Base-by-base conservation (phyloP, 108 stramenopile species). In the Cyclotella atomus region DNA sequence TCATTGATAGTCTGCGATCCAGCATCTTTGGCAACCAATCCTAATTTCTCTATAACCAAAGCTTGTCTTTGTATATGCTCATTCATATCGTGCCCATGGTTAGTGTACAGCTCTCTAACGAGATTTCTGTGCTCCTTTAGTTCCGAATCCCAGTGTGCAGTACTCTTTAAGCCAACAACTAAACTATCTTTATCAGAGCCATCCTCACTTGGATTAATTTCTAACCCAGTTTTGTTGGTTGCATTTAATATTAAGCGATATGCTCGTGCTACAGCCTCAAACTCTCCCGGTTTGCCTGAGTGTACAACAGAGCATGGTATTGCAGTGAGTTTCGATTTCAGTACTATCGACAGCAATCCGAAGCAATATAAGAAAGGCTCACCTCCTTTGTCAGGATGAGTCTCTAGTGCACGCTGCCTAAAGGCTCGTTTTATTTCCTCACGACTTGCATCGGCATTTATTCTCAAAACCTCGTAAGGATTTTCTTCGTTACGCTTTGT, bases 351-450 rank as follows among this genome's bases (percentile, higher is more conserved):
- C 38, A n/a, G 38, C 38, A 41, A 41, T 41, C 9, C 7, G 7
- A 12, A 9, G 38, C 7, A 9, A 41, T 12, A 41, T 41, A 9
- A 12, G 38, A 9, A 9, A 9, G 7, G 12, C 38, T 41, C 12
- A 41, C 84, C 86, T 16, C 86, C 86, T 65, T 84, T 84, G 65
- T 87, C 86, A 32, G 86, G 86, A 75, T 87, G 86, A 29, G 83
- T 84, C 54, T 82, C 56, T 1, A 77, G 57, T 2, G 86, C 83
- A 55, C 82, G 76, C 49, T 65, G 73, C 12, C 84, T 71, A 43
- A 84, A 87, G 32, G 86, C 83, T 38, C 47, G 2, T 52, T 83
- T 84, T 50, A 83, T 73, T 67, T 85, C 82, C 12, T 52, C 68
- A 34, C 25, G 30, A 36, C 55, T 75, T 19, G 83, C 54, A 63